phyloP scores from a whole-genome alignment of 371 early-diverging fungal species.

The Syncephalastrum monosporum region DNA sequence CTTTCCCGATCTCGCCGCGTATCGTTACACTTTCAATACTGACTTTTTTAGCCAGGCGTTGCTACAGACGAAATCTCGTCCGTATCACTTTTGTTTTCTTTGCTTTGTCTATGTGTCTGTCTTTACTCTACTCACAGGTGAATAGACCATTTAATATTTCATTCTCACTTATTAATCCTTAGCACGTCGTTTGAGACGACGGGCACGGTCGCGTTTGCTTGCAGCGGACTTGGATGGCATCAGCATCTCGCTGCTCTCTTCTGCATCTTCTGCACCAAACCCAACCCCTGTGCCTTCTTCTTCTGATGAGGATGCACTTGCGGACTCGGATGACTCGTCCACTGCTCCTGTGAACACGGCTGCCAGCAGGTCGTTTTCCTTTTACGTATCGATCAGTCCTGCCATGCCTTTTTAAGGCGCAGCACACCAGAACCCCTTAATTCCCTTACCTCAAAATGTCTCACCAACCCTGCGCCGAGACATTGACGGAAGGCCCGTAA shows the following conservation, averaged over 20 bases:
- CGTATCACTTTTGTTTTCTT: too few relatives aligned
- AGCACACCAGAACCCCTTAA: neutral
- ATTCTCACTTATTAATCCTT: too few relatives aligned
- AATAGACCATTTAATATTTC: too few relatives aligned
- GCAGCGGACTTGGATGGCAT: conserved; percentile 7
- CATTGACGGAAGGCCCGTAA: conserved; percentile 36
- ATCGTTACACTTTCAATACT: conserved; percentile 4
- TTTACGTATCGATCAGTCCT: neutral
- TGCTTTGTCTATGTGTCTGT: too few relatives aligned
- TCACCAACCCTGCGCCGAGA: conserved; percentile 38
- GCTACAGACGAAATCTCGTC: too few relatives aligned
- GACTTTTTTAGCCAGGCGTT: conserved; percentile 7
- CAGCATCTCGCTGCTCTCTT: conserved; percentile 5
- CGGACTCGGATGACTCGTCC: conserved; percentile 6
- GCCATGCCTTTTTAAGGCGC: neutral
- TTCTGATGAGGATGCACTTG: neutral
- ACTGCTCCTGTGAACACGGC: conserved; percentile 9
- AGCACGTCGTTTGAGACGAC: conserved; percentile 2
- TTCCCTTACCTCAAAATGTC: conserved; percentile 32
- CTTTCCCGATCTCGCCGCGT: neutral
- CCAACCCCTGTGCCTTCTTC: conserved; percentile 1
- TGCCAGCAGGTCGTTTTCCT: conserved; percentile 17
- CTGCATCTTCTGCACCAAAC: conserved; percentile 8
- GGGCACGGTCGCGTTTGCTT: conserved; percentile 15
- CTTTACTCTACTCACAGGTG: too few relatives aligned